Percentiles rank a stretch among this genome's conserved stretches.
Conservation (phyloP, 371 early-diverging fungal genomes). For the Mucor lusitanicus region DNA sequence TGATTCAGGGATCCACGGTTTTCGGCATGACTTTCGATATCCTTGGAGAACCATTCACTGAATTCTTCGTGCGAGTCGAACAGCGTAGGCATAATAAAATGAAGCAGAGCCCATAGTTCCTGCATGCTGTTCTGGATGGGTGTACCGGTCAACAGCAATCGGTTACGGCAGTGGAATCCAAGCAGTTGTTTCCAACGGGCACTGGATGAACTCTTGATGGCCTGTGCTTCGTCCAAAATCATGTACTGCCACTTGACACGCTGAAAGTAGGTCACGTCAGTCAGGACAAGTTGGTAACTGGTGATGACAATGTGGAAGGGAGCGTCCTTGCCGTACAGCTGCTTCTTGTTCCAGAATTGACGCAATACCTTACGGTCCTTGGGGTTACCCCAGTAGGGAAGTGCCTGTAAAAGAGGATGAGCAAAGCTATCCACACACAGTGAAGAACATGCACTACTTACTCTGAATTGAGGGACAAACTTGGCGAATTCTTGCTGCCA, state of each 20-base stretch:
- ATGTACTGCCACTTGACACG: conserved; percentile 98
- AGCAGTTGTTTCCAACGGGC: conserved; percentile 94
- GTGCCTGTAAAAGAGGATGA: conserved; percentile 29
- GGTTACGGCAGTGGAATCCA: conserved; percentile 91
- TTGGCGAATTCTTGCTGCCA: conserved; percentile 96
- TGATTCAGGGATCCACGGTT: conserved; percentile 85
- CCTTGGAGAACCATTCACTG: conserved; percentile 95
- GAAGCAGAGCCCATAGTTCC: conserved; percentile 93
- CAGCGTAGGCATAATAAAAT: conserved; percentile 98
- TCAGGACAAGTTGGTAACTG: conserved; percentile 90
- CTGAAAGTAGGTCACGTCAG: conserved; percentile 87
- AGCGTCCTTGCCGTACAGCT: conserved; percentile 78
- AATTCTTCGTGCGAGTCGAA: conserved; percentile 96
- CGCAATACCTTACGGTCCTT: conserved; percentile 88
- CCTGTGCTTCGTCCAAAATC: conserved; percentile 98
- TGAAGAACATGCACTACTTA: conserved; percentile 21
- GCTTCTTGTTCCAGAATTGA: conserved; percentile 82
- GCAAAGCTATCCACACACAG: not conserved
- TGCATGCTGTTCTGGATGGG: conserved; percentile 98
- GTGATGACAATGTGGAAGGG: conserved; percentile 95
- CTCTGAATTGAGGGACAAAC: conserved; percentile 89
- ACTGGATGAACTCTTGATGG: conserved; percentile 92
- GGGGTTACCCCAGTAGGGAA: conserved; percentile 94
- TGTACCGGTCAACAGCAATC: conserved; percentile 94
- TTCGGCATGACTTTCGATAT: conserved; percentile 92